Percentiles rank a stretch among this genome's conserved stretches.
phyloP scores from a whole-genome alignment of 169 alveolate genomes.

The Prorocentrum cordatum region DNA sequence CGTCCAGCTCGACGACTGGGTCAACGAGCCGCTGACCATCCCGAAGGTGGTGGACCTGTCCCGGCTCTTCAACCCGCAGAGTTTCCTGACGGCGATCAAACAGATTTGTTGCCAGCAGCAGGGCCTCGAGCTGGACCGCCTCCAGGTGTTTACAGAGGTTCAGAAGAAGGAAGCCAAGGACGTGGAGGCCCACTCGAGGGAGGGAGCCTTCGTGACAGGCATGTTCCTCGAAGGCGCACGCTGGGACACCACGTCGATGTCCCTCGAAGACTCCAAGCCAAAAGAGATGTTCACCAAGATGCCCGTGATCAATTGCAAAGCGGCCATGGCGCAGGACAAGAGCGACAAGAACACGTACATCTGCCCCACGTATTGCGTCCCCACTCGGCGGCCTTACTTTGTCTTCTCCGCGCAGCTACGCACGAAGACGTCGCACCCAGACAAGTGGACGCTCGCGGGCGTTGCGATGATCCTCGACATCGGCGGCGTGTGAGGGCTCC shows the following conservation, averaged over 20 bases:
- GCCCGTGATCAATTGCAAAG: slow-evolving; percentile 93
- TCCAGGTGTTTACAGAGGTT: slow-evolving; percentile 88
- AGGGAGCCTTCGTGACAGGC: slow-evolving; percentile 28
- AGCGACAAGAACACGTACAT: slow-evolving; percentile 75
- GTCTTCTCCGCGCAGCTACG: slow-evolving; percentile 90
- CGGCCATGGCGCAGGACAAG: slow-evolving; percentile 42
- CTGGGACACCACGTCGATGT: slow-evolving; percentile 75
- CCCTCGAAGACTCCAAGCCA: slow-evolving; percentile 86
- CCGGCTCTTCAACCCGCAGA: slow-evolving; percentile 80
- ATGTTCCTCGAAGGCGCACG: slow-evolving; percentile 72
- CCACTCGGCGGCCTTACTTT: slow-evolving; percentile 82
- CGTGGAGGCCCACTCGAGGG: slow-evolving; percentile 32
- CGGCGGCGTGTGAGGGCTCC: no score
- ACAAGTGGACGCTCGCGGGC: slow-evolving; percentile 93
- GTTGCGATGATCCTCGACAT: slow-evolving; percentile 90
- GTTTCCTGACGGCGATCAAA: slow-evolving; percentile 92
- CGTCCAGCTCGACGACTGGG: slow-evolving; percentile 85
- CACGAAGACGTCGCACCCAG: slow-evolving; percentile 86
- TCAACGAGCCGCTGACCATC: slow-evolving; percentile 83
- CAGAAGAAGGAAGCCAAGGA: slow-evolving; percentile 83
- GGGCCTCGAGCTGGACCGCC: slow-evolving; percentile 86
- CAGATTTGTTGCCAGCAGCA: slow-evolving; percentile 83
- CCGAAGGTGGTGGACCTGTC: slow-evolving; percentile 86
- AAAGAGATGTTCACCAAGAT: slow-evolving; percentile 89
- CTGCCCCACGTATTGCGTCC: slow-evolving; percentile 90